These are phyloP conservation scores for Fusarium ambrosium DNA, from an alignment of 2,329 filamentous ascomycete species.

Conservation along the genomic window DNA sequence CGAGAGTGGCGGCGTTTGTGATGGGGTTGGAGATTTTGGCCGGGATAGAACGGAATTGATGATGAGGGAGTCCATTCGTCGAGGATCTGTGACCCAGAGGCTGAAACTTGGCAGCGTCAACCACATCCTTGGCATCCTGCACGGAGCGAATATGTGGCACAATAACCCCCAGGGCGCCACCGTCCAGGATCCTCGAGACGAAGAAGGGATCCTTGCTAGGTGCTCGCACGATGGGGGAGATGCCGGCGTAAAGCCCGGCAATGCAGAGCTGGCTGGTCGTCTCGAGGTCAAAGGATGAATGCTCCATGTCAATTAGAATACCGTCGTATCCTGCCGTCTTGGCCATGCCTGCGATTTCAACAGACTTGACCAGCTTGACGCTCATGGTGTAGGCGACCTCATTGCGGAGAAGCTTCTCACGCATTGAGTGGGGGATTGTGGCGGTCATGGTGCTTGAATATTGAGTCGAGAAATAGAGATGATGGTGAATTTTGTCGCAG, in stretches of 20 bases:
- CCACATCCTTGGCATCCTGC: constrained; percentile 45
- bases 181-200: constrained; percentile 45
- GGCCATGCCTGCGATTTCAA: constrained; percentile 52
- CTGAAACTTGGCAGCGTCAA: constrained; percentile 47
- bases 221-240: constrained; percentile 45
- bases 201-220: constrained; percentile 46
- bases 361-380: constrained; percentile 50
- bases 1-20: constrained; percentile 39
- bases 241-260: constrained; percentile 47
- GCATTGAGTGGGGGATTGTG: constrained; percentile 42
- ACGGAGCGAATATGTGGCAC: constrained; percentile 45
- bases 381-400: constrained; percentile 48
- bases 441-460: constrained; percentile 30
- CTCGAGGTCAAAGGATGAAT: constrained; percentile 52
- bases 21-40: constrained; percentile 41
- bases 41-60: constrained; percentile 39
- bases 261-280: constrained; percentile 51
- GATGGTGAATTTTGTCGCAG: neutral
- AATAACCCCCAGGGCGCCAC: constrained; percentile 44
- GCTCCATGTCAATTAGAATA: constrained; percentile 56
- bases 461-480: neutral
- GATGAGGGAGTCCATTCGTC: constrained; percentile 39
- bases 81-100: constrained; percentile 42
- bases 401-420: constrained; percentile 44
- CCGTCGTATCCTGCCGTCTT: constrained; percentile 52